A percentile compares a stretch with the other conserved stretches of the same genome.
Evolutionary conservation across 306 rosid genomes (phyloP).

Genomic region (Cotoneaster glaucophyllus): DNA sequence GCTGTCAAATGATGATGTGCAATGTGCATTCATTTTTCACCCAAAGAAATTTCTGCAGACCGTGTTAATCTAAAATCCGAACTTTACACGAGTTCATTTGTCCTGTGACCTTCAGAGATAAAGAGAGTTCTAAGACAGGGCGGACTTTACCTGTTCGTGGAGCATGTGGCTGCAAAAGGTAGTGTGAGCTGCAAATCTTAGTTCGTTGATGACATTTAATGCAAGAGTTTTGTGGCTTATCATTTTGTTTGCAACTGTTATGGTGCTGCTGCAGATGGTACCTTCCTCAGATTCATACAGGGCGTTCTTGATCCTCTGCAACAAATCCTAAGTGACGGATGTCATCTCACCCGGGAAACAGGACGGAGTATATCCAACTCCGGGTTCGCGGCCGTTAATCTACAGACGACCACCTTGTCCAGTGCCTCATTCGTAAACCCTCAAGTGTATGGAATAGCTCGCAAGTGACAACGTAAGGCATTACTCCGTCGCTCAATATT

Average conservation of each 20-base stretch:
- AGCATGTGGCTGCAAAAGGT: constrained; percentile 90
- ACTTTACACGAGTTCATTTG: not conserved
- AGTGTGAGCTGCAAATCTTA: constrained; percentile 5
- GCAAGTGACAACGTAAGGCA: constrained; percentile 26
- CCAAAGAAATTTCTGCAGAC: not conserved
- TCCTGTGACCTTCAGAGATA: constrained; percentile 47
- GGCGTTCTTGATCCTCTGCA: constrained; percentile 68
- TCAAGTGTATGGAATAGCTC: constrained; percentile 63
- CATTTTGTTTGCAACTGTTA: not conserved
- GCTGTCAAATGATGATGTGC: not conserved
- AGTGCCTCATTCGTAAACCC: constrained; percentile 50
- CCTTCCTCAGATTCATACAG: constrained; percentile 49
- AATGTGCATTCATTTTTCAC: not conserved
- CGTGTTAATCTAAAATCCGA: not conserved
- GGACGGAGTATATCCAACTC: constrained; percentile 45
- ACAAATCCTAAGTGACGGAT: constrained; percentile 61
- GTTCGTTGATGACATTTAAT: not conserved
- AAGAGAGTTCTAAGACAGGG: constrained; percentile 73
- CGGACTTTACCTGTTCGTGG: constrained; percentile 65
- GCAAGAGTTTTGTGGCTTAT: not conserved
- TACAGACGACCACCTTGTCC: constrained; percentile 39
- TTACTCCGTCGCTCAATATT: not conserved
- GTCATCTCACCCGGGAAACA: constrained; percentile 71
- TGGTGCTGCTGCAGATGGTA: constrained; percentile 55
- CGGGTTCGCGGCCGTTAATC: constrained; percentile 60